Evolutionary conservation across 176 grass and related monocot genomes (phyloP).

Genomic region (Cenchrus fungigraminus): DNA sequence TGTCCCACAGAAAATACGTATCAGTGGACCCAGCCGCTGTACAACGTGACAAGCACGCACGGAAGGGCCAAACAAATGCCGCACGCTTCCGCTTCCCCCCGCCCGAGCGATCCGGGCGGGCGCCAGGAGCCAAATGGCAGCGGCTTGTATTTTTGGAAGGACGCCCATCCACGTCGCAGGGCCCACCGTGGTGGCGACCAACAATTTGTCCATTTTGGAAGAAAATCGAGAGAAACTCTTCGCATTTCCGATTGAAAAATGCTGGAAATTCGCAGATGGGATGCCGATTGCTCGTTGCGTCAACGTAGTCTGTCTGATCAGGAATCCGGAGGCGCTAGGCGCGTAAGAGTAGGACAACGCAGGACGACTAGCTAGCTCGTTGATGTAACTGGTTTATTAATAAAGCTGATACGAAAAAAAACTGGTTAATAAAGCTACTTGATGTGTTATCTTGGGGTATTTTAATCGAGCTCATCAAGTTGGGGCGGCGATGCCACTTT

Average conservation of each 20-base stretch:
- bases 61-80: not conserved
- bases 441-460: conserved; percentile 15
- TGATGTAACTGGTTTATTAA: not conserved
- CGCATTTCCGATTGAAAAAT: not conserved
- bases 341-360: conserved; percentile 6
- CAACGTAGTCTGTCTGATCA: conserved; percentile 1
- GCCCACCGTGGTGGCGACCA: not conserved
- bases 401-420: no score
- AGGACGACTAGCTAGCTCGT: not conserved
- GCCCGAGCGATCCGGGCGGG: not conserved
- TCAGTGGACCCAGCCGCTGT: not conserved
- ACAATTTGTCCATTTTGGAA: not conserved
- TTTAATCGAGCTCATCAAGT: conserved; percentile 15
- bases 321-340: conserved; percentile 9
- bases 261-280: not conserved
- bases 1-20: not conserved
- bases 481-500: conserved; percentile 39
- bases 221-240: not conserved
- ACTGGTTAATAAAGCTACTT: not conserved
- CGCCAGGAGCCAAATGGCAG: conserved; percentile 23
- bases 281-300: conserved; percentile 28
- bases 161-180: conserved; percentile 22
- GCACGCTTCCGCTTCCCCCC: not conserved
- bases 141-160: conserved; percentile 15
- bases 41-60: conserved; percentile 12